Percentiles rank a stretch among this genome's conserved stretches.
Evolutionary conservation across 148 eudicot species (phyloP).

Genomic region (Cornus kousa): DNA sequence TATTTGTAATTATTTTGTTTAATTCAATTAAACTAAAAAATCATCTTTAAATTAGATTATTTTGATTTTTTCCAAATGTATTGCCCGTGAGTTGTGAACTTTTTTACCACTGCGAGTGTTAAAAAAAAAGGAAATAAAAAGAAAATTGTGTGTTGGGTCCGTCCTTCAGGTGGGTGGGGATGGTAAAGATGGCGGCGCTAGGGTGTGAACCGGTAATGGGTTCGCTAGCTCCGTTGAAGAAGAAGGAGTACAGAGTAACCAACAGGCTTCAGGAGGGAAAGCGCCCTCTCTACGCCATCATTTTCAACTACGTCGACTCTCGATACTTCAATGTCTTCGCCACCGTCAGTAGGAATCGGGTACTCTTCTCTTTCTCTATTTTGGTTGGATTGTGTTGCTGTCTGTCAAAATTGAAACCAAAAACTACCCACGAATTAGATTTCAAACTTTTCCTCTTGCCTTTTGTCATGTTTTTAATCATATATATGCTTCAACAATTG

Average conservation of each 20-base stretch:
- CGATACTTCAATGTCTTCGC: conserved; percentile 84
- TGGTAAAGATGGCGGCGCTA: conserved; percentile 51
- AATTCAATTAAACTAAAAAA: too few relatives aligned
- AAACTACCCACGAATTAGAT: too few relatives aligned
- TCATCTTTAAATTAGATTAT: too few relatives aligned
- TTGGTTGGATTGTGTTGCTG: background rate
- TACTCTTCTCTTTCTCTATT: background rate
- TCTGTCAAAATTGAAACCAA: too few relatives aligned
- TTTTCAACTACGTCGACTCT: conserved; percentile 90
- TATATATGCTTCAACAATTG: too few relatives aligned
- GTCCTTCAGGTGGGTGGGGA: background rate
- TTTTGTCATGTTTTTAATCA: too few relatives aligned
- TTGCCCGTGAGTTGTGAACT: too few relatives aligned
- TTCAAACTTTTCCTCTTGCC: background rate
- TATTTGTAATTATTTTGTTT: too few relatives aligned
- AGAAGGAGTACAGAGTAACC: conserved; percentile 85
- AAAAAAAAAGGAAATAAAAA: too few relatives aligned
- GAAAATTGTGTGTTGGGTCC: too few relatives aligned
- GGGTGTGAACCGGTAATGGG: conserved; percentile 94
- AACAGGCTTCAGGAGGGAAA: conserved; percentile 96
- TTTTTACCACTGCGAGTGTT: too few relatives aligned
- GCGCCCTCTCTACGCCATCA: conserved; percentile 90
- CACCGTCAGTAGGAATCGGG: conserved; percentile 93
- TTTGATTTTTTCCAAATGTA: too few relatives aligned
- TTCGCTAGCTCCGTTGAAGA: conserved; percentile 63